phyloP scores from a whole-genome alignment of 2,329 filamentous ascomycete genomes.

The Fusarium sp. region DNA sequence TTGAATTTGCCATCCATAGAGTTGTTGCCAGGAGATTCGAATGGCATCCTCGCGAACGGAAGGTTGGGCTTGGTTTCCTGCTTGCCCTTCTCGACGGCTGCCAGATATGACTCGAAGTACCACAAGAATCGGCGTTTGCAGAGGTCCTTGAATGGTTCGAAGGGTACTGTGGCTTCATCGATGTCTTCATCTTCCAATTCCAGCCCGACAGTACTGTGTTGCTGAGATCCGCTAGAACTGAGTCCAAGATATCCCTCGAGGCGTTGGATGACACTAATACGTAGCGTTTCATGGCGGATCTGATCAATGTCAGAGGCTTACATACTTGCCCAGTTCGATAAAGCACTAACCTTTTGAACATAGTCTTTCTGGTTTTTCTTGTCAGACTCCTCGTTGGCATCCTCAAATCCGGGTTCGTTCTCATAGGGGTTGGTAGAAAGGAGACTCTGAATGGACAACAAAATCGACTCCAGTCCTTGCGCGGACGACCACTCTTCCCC shows the following conservation, averaged over 20 bases:
- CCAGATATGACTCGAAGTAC: constrained; percentile 92
- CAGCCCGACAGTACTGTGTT: constrained; percentile 39
- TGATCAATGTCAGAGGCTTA: constrained; percentile 52
- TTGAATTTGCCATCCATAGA: constrained; percentile 88
- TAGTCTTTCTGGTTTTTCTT: constrained; percentile 81
- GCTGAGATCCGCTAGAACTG: constrained; percentile 59
- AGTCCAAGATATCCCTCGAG: constrained; percentile 83
- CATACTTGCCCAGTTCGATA: not conserved
- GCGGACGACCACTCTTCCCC: constrained; percentile 97
- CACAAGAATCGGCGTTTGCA: constrained; percentile 93
- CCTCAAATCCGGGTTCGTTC: constrained; percentile 94
- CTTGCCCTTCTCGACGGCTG: constrained; percentile 73
- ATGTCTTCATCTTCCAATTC: constrained; percentile 62
- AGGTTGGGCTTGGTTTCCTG: constrained; percentile 71
- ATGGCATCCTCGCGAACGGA: constrained; percentile 84
- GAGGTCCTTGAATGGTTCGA: constrained; percentile 89
- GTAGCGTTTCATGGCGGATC: constrained; percentile 91
- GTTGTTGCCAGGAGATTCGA: constrained; percentile 77
- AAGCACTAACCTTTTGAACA: constrained; percentile 73
- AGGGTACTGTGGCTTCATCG: constrained; percentile 67
- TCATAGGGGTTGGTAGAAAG: constrained; percentile 95
- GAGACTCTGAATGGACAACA: constrained; percentile 95
- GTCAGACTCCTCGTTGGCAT: constrained; percentile 73
- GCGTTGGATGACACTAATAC: constrained; percentile 86
- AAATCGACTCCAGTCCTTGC: constrained; percentile 91